These are phyloP conservation scores for Xylaria bambusicola DNA, from an alignment of 495 filamentous ascomycete species.

Conservation along the genomic window DNA sequence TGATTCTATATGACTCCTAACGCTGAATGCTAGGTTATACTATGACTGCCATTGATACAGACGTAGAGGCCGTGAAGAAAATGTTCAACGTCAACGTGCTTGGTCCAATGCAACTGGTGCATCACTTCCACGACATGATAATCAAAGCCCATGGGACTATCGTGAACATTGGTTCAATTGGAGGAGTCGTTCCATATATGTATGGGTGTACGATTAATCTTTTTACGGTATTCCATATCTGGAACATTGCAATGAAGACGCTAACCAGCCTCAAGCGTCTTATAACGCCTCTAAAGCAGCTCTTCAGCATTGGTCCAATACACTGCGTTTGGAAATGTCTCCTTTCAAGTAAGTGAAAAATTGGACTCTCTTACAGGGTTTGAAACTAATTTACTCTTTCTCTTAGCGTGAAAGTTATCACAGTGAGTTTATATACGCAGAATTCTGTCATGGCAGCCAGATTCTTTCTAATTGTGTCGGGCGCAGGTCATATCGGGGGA, in stretches of 20 bases:
- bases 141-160: slow-evolving; percentile 25
- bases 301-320: too few relatives aligned
- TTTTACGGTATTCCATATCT: too few relatives aligned
- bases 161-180: slow-evolving; percentile 38
- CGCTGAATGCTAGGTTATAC: slow-evolving; percentile 18
- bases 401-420: neutral
- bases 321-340: too few relatives aligned
- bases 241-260: too few relatives aligned
- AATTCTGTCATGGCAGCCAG: too few relatives aligned
- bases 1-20: too few relatives aligned
- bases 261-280: too few relatives aligned
- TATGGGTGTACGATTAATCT: slow-evolving; percentile 30
- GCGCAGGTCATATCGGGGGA: neutral
- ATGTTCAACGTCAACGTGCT: slow-evolving; percentile 39
- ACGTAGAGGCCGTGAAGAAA: slow-evolving; percentile 26
- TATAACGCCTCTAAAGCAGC: too few relatives aligned
- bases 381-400: too few relatives aligned
- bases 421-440: neutral
- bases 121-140: slow-evolving; percentile 30
- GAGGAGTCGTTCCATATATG: slow-evolving; percentile 34
- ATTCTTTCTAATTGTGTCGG: too few relatives aligned
- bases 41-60: slow-evolving; percentile 35
- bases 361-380: too few relatives aligned
- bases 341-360: too few relatives aligned
- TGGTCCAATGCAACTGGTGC: slow-evolving; percentile 38